Evolutionary conservation across 164 flowering plant species (phyloP).

Genomic region (Umbilicus rupestris): DNA sequence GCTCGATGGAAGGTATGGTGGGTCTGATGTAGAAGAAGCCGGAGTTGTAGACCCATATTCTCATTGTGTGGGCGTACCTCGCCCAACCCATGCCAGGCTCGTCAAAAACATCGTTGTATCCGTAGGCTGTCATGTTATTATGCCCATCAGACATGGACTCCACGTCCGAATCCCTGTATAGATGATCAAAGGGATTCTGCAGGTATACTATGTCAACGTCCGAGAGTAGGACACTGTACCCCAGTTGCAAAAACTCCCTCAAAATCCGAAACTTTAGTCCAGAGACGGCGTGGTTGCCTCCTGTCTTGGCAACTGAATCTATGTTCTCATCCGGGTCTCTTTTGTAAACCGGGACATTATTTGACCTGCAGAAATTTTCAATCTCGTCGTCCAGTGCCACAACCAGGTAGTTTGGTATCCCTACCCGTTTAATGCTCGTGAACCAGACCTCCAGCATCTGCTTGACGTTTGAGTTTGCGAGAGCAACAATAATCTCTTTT

Average conservation of each 20-base stretch:
- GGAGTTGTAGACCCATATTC: constrained; percentile 93
- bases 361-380: constrained; percentile 23
- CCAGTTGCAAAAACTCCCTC: constrained; percentile 91
- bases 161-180: constrained; percentile 81
- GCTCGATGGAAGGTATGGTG: constrained; percentile 85
- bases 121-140: constrained; percentile 86
- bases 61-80: constrained; percentile 87
- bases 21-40: constrained; percentile 94
- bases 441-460: constrained; percentile 75
- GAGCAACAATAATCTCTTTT: constrained; percentile 72
- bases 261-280: constrained; percentile 77
- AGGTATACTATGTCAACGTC: constrained; percentile 85
- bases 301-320: constrained; percentile 53
- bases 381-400: constrained; percentile 61
- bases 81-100: constrained; percentile 97
- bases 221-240: constrained; percentile 86
- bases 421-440: constrained; percentile 63
- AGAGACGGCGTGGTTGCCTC: constrained; percentile 84
- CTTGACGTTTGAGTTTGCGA: constrained; percentile 76
- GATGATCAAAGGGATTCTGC: constrained; percentile 83
- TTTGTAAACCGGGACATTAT: constrained; percentile 30
- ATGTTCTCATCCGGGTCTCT: constrained; percentile 66
- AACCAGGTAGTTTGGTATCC: constrained; percentile 71
- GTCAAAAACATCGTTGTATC: constrained; percentile 76
- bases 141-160: constrained; percentile 96